Evolutionary conservation across 495 filamentous ascomycete species (phyloP).

Genomic region (Xylaria scruposa): DNA sequence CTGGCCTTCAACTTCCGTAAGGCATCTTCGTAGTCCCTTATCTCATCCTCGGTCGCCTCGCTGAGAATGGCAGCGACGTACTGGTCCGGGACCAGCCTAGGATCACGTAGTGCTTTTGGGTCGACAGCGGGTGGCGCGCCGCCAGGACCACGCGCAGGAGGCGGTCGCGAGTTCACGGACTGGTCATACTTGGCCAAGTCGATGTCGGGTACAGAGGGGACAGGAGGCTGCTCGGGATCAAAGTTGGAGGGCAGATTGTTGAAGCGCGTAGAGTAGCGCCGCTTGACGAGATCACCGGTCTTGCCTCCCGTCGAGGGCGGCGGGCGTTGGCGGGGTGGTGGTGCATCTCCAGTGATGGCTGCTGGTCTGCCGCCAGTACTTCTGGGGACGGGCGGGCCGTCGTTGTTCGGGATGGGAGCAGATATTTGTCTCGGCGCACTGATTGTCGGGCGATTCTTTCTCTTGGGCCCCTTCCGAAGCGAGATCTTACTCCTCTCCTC

Average conservation of each 20-base stretch:
- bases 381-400: conserved; percentile 36
- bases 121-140: conserved; percentile 62
- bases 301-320: conserved; percentile 53
- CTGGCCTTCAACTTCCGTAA: conserved; percentile 81
- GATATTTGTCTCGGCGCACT: conserved; percentile 86
- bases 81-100: conserved; percentile 75
- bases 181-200: conserved; percentile 60
- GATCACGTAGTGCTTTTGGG: conserved; percentile 77
- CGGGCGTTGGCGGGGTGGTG: conserved; percentile 49
- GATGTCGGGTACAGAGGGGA: conserved; percentile 67
- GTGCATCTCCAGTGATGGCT: conserved; percentile 40
- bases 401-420: conserved; percentile 60
- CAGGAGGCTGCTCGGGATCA: conserved; percentile 64
- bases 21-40: conserved; percentile 78
- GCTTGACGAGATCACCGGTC: conserved; percentile 92
- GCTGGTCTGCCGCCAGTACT: conserved; percentile 41
- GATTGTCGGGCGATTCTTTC: conserved; percentile 77
- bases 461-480: conserved; percentile 78
- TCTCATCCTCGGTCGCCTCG: conserved; percentile 93
- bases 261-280: conserved; percentile 91
- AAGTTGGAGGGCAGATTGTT: conserved; percentile 74
- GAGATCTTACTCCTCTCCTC: conserved; percentile 81
- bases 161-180: conserved; percentile 48
- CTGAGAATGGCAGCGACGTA: conserved; percentile 82
- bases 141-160: conserved; percentile 51